phyloP scores from a whole-genome alignment of 441 rosid species.

The Populus hybrid region DNA sequence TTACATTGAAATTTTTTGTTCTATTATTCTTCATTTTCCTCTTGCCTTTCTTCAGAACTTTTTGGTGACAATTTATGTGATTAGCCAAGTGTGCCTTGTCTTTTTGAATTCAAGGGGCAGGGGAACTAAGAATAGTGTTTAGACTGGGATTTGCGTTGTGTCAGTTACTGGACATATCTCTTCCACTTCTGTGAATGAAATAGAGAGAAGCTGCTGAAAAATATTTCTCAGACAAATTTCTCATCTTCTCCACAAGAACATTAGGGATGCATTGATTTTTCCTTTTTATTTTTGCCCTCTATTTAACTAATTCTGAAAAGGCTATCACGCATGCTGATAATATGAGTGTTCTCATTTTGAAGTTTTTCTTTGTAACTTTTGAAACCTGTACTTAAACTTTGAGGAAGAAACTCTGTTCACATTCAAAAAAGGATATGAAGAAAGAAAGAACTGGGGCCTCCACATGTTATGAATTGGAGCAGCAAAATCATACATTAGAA shows the following conservation, averaged over 20 bases:
- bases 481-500: not conserved
- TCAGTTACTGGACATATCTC: not conserved
- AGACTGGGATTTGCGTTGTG: not conserved
- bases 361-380: not conserved
- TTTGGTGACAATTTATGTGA: not conserved
- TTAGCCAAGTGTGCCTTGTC: not conserved
- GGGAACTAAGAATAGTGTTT: not conserved
- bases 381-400: not conserved
- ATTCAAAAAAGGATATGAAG: not conserved
- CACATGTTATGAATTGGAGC: not conserved
- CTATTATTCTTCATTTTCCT: not conserved
- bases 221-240: not conserved
- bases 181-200: not conserved
- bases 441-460: not conserved
- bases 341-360: not conserved
- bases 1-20: not conserved
- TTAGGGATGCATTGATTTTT: not conserved
- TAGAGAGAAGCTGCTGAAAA: not conserved
- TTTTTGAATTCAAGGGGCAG: not conserved
- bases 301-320: not conserved
- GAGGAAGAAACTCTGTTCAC: not conserved
- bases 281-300: not conserved
- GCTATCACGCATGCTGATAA: not conserved
- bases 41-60: not conserved
- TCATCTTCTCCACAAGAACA: too few species aligned